Conservation (phyloP, 2,329 filamentous ascomycete species). For the Lithohypha guttulata region DNA sequence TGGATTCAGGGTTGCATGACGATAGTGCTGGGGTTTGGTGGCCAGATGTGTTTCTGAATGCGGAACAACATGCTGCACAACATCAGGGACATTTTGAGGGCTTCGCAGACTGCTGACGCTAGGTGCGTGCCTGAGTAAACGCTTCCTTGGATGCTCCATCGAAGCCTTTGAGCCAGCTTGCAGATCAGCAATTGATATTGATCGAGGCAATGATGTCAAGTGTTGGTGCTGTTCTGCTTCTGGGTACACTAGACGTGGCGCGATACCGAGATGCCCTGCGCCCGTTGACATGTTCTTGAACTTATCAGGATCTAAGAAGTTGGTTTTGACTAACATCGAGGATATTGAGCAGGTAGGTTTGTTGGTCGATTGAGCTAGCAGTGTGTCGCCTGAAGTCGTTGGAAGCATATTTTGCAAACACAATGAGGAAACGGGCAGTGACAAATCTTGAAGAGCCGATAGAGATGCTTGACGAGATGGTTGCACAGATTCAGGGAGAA, state of each 20-base stretch:
- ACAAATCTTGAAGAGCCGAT: conserved; percentile 1
- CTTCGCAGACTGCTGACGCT: neutral
- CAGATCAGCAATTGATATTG: conserved; percentile 1
- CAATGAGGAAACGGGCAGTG: neutral
- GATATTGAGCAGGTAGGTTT: neutral
- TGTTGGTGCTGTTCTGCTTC: too few relatives aligned
- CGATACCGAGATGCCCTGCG: neutral
- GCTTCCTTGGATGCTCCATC: neutral
- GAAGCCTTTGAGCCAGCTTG: neutral
- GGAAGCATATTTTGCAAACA: neutral
- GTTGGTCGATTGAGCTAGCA: neutral
- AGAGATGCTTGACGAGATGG: neutral
- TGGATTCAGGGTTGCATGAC: neutral
- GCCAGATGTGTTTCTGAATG: neutral
- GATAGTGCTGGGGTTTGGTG: neutral
- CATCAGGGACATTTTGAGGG: too few relatives aligned
- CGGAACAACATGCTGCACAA: neutral
- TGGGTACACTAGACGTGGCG: neutral
- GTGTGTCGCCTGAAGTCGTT: neutral
- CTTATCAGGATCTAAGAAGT: neutral
- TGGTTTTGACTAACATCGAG: too few relatives aligned
- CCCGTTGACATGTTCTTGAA: neutral
- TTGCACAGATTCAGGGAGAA: conserved; percentile 1
- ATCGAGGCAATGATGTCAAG: neutral
- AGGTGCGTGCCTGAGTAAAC: neutral